Evolutionary conservation across 345 rosid species (phyloP).

Genomic region (Mallotus nudiflorus): DNA sequence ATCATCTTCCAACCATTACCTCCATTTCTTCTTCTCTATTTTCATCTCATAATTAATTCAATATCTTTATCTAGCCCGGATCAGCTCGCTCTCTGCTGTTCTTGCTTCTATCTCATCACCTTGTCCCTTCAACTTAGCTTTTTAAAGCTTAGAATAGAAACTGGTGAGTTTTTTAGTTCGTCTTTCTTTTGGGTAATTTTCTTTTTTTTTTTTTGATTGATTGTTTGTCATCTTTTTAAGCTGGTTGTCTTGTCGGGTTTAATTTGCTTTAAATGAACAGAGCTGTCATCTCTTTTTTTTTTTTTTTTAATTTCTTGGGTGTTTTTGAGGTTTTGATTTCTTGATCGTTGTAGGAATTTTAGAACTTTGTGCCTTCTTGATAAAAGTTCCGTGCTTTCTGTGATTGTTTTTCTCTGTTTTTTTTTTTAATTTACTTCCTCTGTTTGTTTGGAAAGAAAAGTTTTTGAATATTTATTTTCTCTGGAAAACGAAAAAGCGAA

Average conservation of each 20-base stretch:
- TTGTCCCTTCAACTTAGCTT: no score
- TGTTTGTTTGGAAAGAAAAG: conserved; percentile 5
- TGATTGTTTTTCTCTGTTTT: background rate
- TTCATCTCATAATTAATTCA: no score
- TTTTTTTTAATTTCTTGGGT: background rate
- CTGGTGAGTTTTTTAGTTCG: no score
- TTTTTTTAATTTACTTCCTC: background rate
- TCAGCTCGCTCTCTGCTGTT: no score
- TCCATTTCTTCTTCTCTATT: no score
- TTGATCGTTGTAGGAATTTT: background rate
- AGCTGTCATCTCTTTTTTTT: background rate
- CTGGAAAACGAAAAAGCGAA: background rate
- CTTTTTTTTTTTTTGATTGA: no score
- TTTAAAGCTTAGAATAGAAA: no score
- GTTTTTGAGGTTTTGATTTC: background rate
- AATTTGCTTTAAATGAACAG: background rate
- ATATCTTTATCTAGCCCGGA: no score
- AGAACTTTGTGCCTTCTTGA: background rate
- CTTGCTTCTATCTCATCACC: no score
- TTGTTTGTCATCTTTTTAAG: background rate
- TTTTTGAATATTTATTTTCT: background rate
- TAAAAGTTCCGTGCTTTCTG: background rate
- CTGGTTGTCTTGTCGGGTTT: background rate
- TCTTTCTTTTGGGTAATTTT: no score
- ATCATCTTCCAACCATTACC: no score